Base-by-base conservation (phyloP, 306 rosid species). In the Rosa persica region DNA sequence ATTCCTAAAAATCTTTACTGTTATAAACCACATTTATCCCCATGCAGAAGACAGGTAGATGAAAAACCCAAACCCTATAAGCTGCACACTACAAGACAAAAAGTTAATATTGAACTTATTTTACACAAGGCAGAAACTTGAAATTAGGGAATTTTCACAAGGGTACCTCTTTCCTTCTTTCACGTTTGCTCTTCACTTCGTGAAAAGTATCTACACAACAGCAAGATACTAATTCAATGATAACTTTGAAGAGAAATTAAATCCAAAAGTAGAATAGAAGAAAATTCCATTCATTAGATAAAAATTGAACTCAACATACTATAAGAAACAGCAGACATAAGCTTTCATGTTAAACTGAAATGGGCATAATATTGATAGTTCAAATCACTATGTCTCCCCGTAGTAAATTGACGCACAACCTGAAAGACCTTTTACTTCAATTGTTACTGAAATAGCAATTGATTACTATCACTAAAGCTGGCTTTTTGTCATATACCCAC, bases 101-200 rank as follows among this genome's bases (percentile, higher is more conserved):
- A 77, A 4, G 17, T 64, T 34, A 64, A 34, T 64, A 36, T 64
- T 9, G 4, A 36, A 5, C 44, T 64, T 34, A 64, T 64, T 62
- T 15, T 39, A 4, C 42, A 9, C 65, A 54, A 44, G 23, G 44
- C 49, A 71, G 23, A 39, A 70, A 57, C 47, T 23, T 65, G 13
- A 40, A 67, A 73, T 38, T 15, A 69, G 55, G 46, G 16, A 17
- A 30, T 70, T 81, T 73, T 74, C 40, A 36, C 51, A 78, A 23
- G 25, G 58, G 72, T 87, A 92, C 97, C 97, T 92, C 94, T 88
- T 89, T 92, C 75, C 89, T 85, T 87, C 91, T 92, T 76, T 88
- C 93, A 76, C 94, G 97, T 83, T 89, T 92, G 88, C 94, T 88
- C 88, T 86, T 89, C 80, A 92, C 97, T 83, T 88, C 91, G 8